Evolutionary conservation across 306 rosid genomes (phyloP).

Genomic region (Cicer arietinum): DNA sequence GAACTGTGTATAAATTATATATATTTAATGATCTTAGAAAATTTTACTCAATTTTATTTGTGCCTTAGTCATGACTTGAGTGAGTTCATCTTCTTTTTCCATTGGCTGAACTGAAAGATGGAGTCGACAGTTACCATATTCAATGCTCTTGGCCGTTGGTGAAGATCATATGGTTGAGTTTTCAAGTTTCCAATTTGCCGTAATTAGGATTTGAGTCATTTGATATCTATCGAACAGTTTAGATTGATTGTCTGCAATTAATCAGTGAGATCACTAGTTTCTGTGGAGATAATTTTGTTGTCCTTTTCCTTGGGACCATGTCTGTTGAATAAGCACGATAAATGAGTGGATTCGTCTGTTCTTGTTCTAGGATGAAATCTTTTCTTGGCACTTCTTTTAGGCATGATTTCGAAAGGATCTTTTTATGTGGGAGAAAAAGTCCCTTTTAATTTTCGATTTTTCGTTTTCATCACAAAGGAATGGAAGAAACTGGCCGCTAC

Average conservation of each 20-base stretch:
- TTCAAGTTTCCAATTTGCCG: slow-evolving; percentile 7
- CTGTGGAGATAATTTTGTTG: not conserved
- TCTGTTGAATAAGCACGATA: not conserved
- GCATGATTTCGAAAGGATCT: not conserved
- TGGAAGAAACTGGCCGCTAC: not conserved
- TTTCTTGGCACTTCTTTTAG: slow-evolving; percentile 14
- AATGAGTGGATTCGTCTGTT: slow-evolving; percentile 8
- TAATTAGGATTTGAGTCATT: not conserved
- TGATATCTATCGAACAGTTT: not conserved
- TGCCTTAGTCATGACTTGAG: slow-evolving; percentile 10
- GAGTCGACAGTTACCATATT: not conserved
- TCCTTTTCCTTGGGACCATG: slow-evolving; percentile 12
- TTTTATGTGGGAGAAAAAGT: slow-evolving; percentile 3
- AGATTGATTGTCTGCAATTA: not conserved
- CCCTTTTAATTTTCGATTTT: not conserved
- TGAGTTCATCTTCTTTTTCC: slow-evolving; percentile 19
- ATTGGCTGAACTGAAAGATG: slow-evolving; percentile 4
- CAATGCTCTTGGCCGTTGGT: not conserved
- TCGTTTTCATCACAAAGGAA: slow-evolving; percentile 10
- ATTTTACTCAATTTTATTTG: slow-evolving; percentile 19
- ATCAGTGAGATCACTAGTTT: not conserved
- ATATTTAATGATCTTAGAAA: slow-evolving; percentile 34
- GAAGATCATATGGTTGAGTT: not conserved
- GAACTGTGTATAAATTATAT: slow-evolving; percentile 39
- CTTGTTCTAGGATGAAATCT: not conserved